Percentiles rank a stretch among this genome's conserved stretches.
phyloP scores from a whole-genome alignment of 345 rosid genomes.

The Arabidopsis suecica region DNA sequence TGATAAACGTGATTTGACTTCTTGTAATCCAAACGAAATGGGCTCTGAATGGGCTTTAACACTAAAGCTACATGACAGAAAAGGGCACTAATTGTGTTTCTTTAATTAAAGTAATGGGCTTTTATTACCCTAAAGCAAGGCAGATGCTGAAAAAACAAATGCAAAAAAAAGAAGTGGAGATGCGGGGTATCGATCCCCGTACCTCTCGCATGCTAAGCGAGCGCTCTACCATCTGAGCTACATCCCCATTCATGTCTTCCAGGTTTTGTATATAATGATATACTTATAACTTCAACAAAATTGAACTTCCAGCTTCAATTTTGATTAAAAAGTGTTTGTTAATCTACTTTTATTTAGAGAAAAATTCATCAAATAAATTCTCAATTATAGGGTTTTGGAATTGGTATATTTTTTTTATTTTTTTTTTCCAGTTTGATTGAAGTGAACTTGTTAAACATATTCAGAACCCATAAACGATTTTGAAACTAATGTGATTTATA shows the following conservation, averaged over 20 bases:
- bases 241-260: constrained; percentile 56
- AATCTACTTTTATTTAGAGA: too few species aligned
- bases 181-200: constrained; percentile 55
- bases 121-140: background rate
- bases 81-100: too few species aligned
- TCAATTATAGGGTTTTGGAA: background rate
- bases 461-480: background rate
- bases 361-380: too few species aligned
- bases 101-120: background rate
- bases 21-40: too few species aligned
- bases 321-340: too few species aligned
- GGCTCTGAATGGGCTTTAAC: too few species aligned
- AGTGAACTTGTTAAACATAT: background rate
- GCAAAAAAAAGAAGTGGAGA: background rate
- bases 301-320: too few species aligned
- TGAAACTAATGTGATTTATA: background rate
- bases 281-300: too few species aligned
- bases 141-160: too few species aligned
- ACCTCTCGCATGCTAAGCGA: constrained; percentile 94
- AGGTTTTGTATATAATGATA: too few species aligned
- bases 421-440: background rate
- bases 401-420: background rate
- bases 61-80: too few species aligned
- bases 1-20: too few species aligned
- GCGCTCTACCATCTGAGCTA: constrained; percentile 97